Base-by-base conservation (phyloP, 805 yeast genomes). In the Metschnikowia cubensis region DNA sequence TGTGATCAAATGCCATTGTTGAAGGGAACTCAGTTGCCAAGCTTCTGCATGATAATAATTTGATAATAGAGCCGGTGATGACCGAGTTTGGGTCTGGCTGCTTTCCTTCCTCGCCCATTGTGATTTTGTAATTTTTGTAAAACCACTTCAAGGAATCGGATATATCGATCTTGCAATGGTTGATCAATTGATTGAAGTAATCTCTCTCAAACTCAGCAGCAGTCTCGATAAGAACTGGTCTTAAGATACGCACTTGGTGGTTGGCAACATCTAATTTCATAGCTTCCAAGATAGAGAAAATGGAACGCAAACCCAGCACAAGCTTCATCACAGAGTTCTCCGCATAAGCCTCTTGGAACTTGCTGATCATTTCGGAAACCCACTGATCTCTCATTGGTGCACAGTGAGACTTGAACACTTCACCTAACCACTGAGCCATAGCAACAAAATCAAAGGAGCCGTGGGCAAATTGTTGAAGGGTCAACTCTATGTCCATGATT, bases 211-310 rank as follows among this genome's bases (percentile, higher is more conserved):
- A 88, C 52, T 87, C 91, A 11, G 87, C 85, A 2, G 96, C 94
- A 34, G 94, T 87, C 59, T 89, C 90, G 50, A 89, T 81, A 43
- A 92, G 74, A 2, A 86, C 85, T 2, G 96, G 96, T 60, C 97
- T 77, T 48, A 90, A 72, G 18, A 89, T 82, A 57, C 96, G 77
- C 48, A 92, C 88, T 69, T 91, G 97, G 64, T 91, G 96, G 68
- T 91, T 91, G 14, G 97, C 96, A 49, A 90, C 94, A 62, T 92
- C 97, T 54, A 91, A 74, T 66, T 91, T 92, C 96, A 91, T 90
- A 10, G 96, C 92, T 66, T 91, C 97, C 55, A 92, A 73, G 50
- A 92, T 85, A 51, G 87, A 84, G 63, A 91, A 89, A 7, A 88
- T 77, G 66, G 84, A 79, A 49, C 90, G 77, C 47, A 92, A 70